Conservation (phyloP, 2,329 filamentous ascomycete genomes). For the Cercospora citrullina region DNA sequence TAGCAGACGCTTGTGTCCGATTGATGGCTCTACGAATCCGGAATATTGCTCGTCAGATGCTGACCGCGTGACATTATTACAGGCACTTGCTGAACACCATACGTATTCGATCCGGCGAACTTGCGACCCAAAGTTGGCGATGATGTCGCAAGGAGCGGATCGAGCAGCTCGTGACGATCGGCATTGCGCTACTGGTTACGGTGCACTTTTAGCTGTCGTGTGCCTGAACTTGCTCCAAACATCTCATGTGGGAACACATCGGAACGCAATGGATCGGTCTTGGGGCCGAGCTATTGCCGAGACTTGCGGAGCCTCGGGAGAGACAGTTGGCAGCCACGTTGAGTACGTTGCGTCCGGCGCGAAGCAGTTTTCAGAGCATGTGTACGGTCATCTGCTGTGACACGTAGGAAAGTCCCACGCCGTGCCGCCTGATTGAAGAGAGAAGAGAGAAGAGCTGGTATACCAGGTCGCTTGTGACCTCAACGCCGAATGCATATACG, state of each 20-base stretch:
- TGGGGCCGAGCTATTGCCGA: conserved; percentile 1
- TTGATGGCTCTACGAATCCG: not conserved
- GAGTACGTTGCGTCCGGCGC: not conserved
- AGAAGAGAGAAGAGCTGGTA: conserved; percentile 11
- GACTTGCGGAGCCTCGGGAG: conserved; percentile 5
- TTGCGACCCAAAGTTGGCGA: not conserved
- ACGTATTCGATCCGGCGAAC: not conserved
- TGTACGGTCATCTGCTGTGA: not conserved
- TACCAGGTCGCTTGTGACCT: conserved; percentile 4
- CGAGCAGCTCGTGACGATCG: not conserved
- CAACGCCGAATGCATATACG: conserved; percentile 8
- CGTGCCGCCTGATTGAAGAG: not conserved
- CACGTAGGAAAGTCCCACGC: not conserved
- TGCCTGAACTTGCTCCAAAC: not conserved
- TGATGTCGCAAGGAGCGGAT: not conserved
- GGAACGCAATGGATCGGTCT: not conserved
- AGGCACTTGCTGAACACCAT: not conserved
- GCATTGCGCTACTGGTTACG: not conserved
- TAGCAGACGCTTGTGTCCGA: not conserved
- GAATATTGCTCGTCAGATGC: not conserved
- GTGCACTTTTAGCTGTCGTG: not conserved
- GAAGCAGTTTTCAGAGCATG: not conserved
- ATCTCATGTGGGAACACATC: not conserved
- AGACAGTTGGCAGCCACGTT: not conserved
- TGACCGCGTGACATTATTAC: not conserved